Evolutionary conservation across 2,329 filamentous ascomycete genomes (phyloP).

Genomic region (Didymella pomorum): DNA sequence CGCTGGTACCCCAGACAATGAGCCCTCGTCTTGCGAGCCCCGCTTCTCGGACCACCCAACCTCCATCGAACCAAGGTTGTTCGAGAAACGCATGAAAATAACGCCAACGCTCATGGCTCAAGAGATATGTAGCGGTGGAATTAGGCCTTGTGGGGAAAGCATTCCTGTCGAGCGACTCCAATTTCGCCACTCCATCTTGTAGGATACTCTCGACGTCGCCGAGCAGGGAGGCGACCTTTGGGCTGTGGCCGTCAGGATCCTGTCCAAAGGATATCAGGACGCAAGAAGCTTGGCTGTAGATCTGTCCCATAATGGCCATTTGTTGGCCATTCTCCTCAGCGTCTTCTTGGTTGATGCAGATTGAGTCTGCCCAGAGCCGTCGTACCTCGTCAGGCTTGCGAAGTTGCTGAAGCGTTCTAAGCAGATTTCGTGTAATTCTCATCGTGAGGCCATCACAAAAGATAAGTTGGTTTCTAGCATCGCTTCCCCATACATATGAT

Average conservation of each 20-base stretch:
- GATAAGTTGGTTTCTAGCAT: neutral
- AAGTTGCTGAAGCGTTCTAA: neutral
- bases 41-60: too few species aligned
- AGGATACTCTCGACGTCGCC: neutral
- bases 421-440: neutral
- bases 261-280: neutral
- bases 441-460: neutral
- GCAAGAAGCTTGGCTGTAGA: neutral
- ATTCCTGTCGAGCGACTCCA: neutral
- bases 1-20: too few species aligned
- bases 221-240: neutral
- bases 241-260: neutral
- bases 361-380: neutral
- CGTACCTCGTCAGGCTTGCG: neutral
- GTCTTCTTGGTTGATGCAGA: neutral
- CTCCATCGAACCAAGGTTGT: too few species aligned
- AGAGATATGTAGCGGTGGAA: too few species aligned
- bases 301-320: neutral
- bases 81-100: too few species aligned
- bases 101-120: too few species aligned
- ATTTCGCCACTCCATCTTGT: neutral
- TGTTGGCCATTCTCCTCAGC: neutral
- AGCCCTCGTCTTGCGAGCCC: too few species aligned
- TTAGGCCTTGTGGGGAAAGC: too few species aligned
- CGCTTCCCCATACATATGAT: constrained; percentile 1